Percentiles rank a stretch among this genome's conserved stretches.
These are phyloP conservation scores for Platanus orientalis DNA, from an alignment of 164 flowering plant species.

Conservation along the genomic window DNA sequence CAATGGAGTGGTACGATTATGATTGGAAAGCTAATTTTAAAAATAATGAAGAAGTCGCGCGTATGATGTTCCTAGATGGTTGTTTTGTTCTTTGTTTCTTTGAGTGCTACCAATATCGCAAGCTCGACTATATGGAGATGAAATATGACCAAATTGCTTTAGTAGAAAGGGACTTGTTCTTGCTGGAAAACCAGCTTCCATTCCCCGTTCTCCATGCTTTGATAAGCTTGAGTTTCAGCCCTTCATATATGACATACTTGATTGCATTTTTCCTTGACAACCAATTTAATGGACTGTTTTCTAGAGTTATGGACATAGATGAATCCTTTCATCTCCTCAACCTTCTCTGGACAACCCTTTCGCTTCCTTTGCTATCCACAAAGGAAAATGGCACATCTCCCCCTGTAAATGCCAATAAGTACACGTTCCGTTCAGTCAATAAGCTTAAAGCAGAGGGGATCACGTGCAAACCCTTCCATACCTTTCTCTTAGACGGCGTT, in stretches of 20 bases:
- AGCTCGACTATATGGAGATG: neutral
- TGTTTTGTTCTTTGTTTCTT: constrained; percentile 10
- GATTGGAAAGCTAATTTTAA: neutral
- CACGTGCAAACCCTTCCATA: neutral
- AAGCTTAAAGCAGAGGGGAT: constrained; percentile 22
- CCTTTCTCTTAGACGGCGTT: neutral
- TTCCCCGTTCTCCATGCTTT: constrained; percentile 1
- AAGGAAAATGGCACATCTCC: too few relatives aligned
- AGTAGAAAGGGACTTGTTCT: constrained; percentile 12
- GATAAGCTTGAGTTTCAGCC: neutral
- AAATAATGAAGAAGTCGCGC: constrained; percentile 4
- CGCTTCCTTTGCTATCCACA: too few relatives aligned
- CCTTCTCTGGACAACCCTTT: constrained; percentile 2
- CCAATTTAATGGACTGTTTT: neutral
- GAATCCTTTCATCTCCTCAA: constrained; percentile 8
- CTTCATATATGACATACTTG: neutral
- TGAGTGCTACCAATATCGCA: neutral
- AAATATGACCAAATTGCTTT: neutral
- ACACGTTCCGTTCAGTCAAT: constrained; percentile 8
- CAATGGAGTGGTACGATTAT: constrained; percentile 9
- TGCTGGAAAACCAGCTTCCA: constrained; percentile 23
- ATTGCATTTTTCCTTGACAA: neutral
- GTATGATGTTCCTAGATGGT: constrained; percentile 17
- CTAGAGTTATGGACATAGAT: neutral
- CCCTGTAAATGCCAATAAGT: neutral